Percentiles rank a stretch among this genome's conserved stretches.
These are phyloP conservation scores for Sinapis alba DNA, from an alignment of 441 rosid genomes.

Conservation along the genomic window DNA sequence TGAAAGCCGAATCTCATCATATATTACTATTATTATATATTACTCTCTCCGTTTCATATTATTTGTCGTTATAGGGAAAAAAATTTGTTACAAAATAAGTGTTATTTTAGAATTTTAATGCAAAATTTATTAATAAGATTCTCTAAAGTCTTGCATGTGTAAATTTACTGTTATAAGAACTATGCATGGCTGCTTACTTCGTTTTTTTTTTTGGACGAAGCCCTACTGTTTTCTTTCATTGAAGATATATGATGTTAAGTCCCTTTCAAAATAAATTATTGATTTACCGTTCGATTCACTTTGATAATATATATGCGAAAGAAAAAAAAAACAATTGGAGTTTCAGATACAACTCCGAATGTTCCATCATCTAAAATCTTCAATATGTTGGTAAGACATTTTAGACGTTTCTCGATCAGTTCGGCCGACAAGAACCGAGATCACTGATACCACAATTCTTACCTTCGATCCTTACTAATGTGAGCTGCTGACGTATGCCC, in stretches of 20 bases:
- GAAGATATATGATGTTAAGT: no score
- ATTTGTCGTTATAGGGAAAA: no score
- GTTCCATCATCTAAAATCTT: neutral
- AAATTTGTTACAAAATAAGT: no score
- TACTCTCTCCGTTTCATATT: no score
- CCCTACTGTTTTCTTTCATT: neutral
- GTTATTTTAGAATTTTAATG: no score
- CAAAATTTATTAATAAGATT: no score
- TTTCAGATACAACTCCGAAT: neutral
- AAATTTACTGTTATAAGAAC: neutral
- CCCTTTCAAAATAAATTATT: no score
- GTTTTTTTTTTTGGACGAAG: neutral
- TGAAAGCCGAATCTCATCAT: neutral
- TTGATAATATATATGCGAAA: no score
- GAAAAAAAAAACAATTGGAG: neutral
- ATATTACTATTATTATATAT: no score
- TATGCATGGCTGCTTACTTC: neutral
- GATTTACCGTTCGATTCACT: no score
- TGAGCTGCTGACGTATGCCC: constrained; percentile 31
- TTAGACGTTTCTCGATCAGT: neutral
- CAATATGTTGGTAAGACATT: neutral
- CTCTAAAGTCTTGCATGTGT: no score
- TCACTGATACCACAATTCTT: neutral
- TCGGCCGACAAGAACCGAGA: neutral
- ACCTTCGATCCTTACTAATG: neutral